Evolutionary conservation across 805 yeast genomes (phyloP), one percentile per base, ranked within the genome.

Genomic region (Candida coquimbonensis): DNA sequence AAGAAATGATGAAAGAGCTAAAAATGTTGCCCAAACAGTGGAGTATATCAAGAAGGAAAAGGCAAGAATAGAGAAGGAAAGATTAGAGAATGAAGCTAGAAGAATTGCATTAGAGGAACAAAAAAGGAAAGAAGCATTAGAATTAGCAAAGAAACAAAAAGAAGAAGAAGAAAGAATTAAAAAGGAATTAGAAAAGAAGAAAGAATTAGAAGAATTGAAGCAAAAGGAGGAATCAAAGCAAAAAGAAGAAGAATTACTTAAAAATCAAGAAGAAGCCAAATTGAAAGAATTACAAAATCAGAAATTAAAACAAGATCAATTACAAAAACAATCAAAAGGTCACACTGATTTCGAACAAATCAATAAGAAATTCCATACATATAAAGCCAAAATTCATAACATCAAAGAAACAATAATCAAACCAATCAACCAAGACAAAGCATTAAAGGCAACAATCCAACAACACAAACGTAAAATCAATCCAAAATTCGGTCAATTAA

Each of bases 401-500:
- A 84, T 87, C 49, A 87, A 89, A 57, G 51, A 51, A 1, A 71
- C 77, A 19, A 71, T 90, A 13, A 80, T 80, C 4, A 72, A 68
- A 12, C 77, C 77, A 9, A 72, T 88, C 31, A 67, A 72, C 35
- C 60, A 63, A n/a, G 71, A 81, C 53, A 73, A 75, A 26, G 75
- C 68, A 29, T 57, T 76, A 34, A 82, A 81, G 54, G 77, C 74
- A 40, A 59, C 63, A n/a, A 72, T 81, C 33, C 72, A 75, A 17
- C 72, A 74, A n/a, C 73, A 80, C 45, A 83, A 83, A 58, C 70
- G 96, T 42, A 80, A 81, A 55, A 78, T 93, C 53, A 87, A 87
- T 58, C 93, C 96, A 7, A 85, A 83, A 59, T 80, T 93, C 53
- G 98, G 99, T 12, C 98, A 93, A 66, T 69, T 93, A 49, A 88